Percentiles rank a stretch among this genome's conserved stretches.
phyloP scores from a whole-genome alignment of 768 basidiomycete genomes.

The Tubosaeta sp. region DNA sequence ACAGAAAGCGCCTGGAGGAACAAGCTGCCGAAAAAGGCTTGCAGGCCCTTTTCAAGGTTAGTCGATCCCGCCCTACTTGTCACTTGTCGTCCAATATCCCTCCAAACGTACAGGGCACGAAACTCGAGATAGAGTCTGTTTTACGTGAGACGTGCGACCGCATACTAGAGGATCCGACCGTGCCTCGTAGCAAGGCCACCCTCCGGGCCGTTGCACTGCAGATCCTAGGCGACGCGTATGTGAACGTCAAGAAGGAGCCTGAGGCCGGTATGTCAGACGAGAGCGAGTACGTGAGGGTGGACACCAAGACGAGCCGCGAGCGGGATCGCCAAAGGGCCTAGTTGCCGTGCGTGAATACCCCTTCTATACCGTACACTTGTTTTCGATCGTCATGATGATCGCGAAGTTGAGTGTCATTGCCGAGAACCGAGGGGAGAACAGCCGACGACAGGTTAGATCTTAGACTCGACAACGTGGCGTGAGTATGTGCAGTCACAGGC shows the following conservation, averaged over 20 bases:
- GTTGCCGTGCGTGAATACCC: neutral
- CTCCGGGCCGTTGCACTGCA: constrained; percentile 79
- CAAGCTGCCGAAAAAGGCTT: constrained; percentile 92
- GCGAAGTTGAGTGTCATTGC: neutral
- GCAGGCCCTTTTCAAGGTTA: constrained; percentile 85
- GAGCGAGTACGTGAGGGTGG: constrained; percentile 77
- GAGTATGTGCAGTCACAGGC: no score
- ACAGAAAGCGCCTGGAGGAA: constrained; percentile 80
- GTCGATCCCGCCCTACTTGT: neutral
- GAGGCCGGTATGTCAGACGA: constrained; percentile 44
- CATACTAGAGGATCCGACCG: constrained; percentile 55
- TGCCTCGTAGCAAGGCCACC: constrained; percentile 54
- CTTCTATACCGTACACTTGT: constrained; percentile 6
- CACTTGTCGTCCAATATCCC: neutral
- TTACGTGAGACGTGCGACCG: constrained; percentile 86
- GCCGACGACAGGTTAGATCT: neutral
- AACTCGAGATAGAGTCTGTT: constrained; percentile 87
- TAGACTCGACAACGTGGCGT: neutral
- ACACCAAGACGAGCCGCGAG: constrained; percentile 63
- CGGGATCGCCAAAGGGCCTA: constrained; percentile 33
- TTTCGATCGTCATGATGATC: neutral
- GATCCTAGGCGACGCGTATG: constrained; percentile 79
- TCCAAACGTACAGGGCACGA: constrained; percentile 58
- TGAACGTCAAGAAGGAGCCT: constrained; percentile 62
- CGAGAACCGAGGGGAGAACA: neutral